Evolutionary conservation across 2,329 filamentous ascomycete genomes (phyloP).

Genomic region (Fusarium sp.): DNA sequence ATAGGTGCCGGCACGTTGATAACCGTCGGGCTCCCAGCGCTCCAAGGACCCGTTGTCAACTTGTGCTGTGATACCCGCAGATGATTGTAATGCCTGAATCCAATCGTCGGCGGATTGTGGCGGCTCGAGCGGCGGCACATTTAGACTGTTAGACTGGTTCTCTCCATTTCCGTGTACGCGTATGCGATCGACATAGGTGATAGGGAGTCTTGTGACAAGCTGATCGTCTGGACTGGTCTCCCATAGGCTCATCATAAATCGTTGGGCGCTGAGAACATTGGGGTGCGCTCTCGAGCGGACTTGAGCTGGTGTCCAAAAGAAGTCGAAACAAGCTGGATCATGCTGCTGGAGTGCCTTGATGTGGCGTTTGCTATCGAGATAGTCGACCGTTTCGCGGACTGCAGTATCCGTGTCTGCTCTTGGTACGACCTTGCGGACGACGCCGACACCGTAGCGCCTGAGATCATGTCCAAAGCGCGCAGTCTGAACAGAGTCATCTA

Average conservation of each 20-base stretch:
- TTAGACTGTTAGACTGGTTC: conserved; percentile 31
- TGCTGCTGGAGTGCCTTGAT: conserved; percentile 44
- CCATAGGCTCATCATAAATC: conserved; percentile 75
- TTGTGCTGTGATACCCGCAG: conserved; percentile 68
- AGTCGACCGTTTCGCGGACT: conserved; percentile 68
- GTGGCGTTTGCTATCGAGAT: conserved; percentile 51
- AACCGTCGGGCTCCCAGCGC: conserved; percentile 76
- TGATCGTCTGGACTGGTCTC: conserved; percentile 64
- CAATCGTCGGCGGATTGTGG: conserved; percentile 51
- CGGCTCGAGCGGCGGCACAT: conserved; percentile 36
- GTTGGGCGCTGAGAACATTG: conserved; percentile 69
- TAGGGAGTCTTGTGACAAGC: conserved; percentile 68
- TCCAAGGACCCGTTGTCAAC: conserved; percentile 77
- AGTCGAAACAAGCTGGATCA: conserved; percentile 76
- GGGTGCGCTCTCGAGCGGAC: conserved; percentile 74
- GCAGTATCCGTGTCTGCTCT: conserved; percentile 64
- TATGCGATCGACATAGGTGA: conserved; percentile 75
- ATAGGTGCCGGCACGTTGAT: conserved; percentile 67
- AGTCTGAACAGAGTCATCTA: conserved; percentile 58
- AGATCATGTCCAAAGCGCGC: conserved; percentile 66
- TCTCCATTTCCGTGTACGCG: conserved; percentile 67
- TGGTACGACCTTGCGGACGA: conserved; percentile 72
- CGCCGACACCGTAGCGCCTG: conserved; percentile 70
- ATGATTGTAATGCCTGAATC: conserved; percentile 54
- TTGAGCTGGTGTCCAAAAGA: conserved; percentile 79